Conservation (phyloP, 768 basidiomycete species). For the Hygrocybe coccinea region DNA sequence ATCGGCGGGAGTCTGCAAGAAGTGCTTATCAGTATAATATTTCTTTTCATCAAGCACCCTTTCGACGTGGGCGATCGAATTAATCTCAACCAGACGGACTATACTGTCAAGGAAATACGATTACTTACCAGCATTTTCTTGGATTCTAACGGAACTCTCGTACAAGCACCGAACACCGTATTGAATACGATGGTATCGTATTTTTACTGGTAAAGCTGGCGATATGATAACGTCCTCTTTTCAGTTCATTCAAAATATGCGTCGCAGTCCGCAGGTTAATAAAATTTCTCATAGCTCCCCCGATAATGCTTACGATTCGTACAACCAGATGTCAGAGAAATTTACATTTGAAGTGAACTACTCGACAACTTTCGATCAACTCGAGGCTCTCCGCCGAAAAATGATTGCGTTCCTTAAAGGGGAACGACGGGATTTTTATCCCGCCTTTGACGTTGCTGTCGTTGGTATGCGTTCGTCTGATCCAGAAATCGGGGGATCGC, state of each 20-base stretch:
- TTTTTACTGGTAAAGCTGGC: not conserved
- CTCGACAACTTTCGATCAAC: constrained; percentile 71
- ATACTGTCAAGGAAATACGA: constrained; percentile 85
- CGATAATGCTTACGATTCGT: not conserved
- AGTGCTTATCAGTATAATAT: constrained; percentile 81
- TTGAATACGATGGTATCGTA: constrained; percentile 48
- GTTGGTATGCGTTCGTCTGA: constrained; percentile 39
- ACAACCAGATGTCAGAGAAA: constrained; percentile 62
- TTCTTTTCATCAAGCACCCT: constrained; percentile 84
- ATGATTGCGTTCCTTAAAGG: constrained; percentile 76
- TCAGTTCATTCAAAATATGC: constrained; percentile 67
- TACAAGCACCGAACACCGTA: constrained; percentile 69
- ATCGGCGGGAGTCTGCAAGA: constrained; percentile 79
- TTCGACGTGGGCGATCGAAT: constrained; percentile 81
- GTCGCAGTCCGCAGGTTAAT: constrained; percentile 62
- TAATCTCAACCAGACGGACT: constrained; percentile 45
- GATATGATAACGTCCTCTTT: constrained; percentile 6
- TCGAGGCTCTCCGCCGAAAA: constrained; percentile 66
- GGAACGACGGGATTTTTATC: constrained; percentile 72
- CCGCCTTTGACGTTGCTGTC: constrained; percentile 68
- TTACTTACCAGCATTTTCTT: constrained; percentile 74
- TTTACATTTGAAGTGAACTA: constrained; percentile 81
- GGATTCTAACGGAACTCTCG: constrained; percentile 51
- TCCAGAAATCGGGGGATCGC: too few species aligned
- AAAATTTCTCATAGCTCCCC: not conserved